A percentile compares a stretch with the other conserved stretches of the same genome.
Conservation (phyloP, 345 rosid species). For the Moricandia arvensis region DNA sequence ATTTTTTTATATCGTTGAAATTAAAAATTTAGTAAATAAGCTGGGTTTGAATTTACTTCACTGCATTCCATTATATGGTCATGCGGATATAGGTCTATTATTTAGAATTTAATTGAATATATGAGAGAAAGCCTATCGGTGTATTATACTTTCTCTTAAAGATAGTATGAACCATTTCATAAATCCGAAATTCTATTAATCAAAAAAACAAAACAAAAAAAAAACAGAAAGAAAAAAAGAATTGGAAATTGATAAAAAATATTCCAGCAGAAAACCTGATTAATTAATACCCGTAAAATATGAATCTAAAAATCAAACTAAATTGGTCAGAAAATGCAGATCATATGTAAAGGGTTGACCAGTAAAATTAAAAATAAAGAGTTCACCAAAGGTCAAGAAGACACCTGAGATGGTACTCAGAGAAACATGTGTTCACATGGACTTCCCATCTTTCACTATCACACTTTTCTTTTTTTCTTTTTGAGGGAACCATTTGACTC, state of each 20-base stretch:
- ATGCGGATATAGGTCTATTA: no score
- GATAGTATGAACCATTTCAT: no score
- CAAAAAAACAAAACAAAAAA: no score
- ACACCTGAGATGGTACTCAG: constrained; percentile 38
- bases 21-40: no score
- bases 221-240: not conserved
- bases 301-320: not conserved
- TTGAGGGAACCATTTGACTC: constrained; percentile 41
- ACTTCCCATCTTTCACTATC: constrained; percentile 48
- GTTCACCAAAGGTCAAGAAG: constrained; percentile 24
- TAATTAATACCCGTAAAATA: not conserved
- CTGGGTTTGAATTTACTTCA: no score
- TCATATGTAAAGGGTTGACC: constrained; percentile 16
- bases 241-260: not conserved
- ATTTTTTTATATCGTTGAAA: not conserved
- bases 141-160: no score
- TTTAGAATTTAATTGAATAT: no score
- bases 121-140: no score
- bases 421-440: constrained; percentile 63
- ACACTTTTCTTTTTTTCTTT: not conserved
- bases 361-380: constrained; percentile 18
- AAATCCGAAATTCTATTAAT: no score
- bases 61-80: no score
- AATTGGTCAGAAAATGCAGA: constrained; percentile 2
- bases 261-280: not conserved